Evolutionary conservation across 163 green algal species (phyloP).

Genomic region (Prototheca cutis): DNA sequence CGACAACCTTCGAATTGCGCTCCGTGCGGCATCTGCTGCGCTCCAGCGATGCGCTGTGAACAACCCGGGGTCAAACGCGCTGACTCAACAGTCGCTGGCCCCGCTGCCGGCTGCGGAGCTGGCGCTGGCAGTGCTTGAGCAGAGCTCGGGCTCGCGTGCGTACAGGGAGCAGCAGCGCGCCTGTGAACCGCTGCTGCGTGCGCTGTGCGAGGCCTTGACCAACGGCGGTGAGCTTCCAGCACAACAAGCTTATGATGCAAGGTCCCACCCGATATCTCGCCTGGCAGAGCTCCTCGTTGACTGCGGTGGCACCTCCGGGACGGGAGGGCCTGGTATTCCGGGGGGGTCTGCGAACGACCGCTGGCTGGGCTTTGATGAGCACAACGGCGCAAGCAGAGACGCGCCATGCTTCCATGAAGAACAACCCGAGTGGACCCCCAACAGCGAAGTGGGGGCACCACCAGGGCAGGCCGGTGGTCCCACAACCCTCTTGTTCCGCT

Average conservation of each 20-base stretch:
- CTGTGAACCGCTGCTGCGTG: constrained; percentile 4
- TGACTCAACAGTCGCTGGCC: not conserved
- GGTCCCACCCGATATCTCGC: no score
- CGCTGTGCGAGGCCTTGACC: not conserved
- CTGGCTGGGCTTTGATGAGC: not conserved
- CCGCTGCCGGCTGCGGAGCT: constrained; percentile 11
- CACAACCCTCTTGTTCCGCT: no score
- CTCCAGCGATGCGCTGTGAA: not conserved
- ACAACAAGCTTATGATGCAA: no score
- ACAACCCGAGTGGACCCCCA: not conserved
- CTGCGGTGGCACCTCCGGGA: not conserved
- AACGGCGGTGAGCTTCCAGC: not conserved
- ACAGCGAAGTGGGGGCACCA: not conserved
- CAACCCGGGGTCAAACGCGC: no score
- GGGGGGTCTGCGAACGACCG: no score
- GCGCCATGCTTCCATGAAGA: no score
- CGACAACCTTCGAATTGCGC: constrained; percentile 14
- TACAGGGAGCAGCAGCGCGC: constrained; percentile 3
- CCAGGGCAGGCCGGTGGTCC: no score
- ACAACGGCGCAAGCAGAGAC: not conserved
- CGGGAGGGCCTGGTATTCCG: not conserved
- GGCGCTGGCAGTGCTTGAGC: constrained; percentile 18
- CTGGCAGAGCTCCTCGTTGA: no score
- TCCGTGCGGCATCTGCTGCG: not conserved
- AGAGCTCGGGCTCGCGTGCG: not conserved